phyloP scores from a whole-genome alignment of 2,329 filamentous ascomycete genomes.

The Aspergillus fijiensis region DNA sequence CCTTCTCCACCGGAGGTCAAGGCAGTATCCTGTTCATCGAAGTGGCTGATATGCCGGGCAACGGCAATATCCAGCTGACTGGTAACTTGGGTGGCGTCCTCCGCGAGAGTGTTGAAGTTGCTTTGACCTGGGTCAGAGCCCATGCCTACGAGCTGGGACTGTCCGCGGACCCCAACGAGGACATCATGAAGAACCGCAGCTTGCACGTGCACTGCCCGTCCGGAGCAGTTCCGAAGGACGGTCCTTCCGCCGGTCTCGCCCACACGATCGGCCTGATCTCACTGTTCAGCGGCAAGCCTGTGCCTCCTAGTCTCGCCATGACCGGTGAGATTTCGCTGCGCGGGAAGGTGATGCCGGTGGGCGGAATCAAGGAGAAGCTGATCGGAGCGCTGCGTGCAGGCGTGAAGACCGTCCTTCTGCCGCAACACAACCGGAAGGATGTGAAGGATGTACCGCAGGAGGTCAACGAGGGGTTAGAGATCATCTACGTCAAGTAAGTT shows the following conservation, averaged over 20 bases:
- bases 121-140: slow-evolving; percentile 93
- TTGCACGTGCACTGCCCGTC: slow-evolving; percentile 96
- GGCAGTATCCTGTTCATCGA: slow-evolving; percentile 98
- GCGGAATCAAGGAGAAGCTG: slow-evolving; percentile 97
- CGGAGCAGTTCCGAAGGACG: slow-evolving; percentile 93
- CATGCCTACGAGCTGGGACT: slow-evolving; percentile 90
- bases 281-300: slow-evolving; percentile 79
- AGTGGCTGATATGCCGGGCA: slow-evolving; percentile 94
- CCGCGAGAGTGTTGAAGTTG: slow-evolving; percentile 95
- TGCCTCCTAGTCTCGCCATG: slow-evolving; percentile 93
- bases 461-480: slow-evolving; percentile 81
- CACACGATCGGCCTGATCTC: slow-evolving; percentile 93
- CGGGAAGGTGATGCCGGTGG: slow-evolving; percentile 88
- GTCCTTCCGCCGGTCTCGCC: slow-evolving; percentile 78
- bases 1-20: slow-evolving; percentile 88
- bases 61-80: slow-evolving; percentile 87
- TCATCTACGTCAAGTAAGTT: slow-evolving; percentile 81
- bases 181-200: slow-evolving; percentile 93
- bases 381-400: slow-evolving; percentile 91
- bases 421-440: slow-evolving; percentile 87
- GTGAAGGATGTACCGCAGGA: slow-evolving; percentile 86
- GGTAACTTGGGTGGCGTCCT: slow-evolving; percentile 95
- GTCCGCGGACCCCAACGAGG: slow-evolving; percentile 74
- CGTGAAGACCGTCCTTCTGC: slow-evolving; percentile 89
- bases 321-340: slow-evolving; percentile 78